A percentile compares a stretch with the other conserved stretches of the same genome.
These are phyloP conservation scores for Immersiella caudata DNA, from an alignment of 495 filamentous ascomycete species.

Conservation along the genomic window DNA sequence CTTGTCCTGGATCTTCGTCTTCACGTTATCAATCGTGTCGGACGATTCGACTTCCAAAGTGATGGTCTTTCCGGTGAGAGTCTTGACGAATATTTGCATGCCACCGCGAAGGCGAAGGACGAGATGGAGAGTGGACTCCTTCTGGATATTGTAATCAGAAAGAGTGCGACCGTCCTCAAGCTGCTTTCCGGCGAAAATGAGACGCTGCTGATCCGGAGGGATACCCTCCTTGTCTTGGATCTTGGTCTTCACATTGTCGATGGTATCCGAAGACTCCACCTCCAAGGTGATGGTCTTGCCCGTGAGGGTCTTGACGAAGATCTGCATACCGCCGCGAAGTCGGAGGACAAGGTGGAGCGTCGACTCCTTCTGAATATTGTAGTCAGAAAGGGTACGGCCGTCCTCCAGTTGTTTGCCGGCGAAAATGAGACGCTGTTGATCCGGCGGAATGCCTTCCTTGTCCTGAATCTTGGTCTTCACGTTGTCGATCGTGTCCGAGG, in stretches of 20 bases:
- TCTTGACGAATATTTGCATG: constrained; percentile 92
- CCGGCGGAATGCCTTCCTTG: constrained; percentile 97
- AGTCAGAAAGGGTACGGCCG: constrained; percentile 93
- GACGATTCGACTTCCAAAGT: constrained; percentile 88
- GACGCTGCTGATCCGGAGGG: constrained; percentile 88
- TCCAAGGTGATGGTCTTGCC: constrained; percentile 99
- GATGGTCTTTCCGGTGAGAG: constrained; percentile 89
- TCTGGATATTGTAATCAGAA: constrained; percentile 98
- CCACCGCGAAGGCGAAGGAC: constrained; percentile 98
- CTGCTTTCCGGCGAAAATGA: constrained; percentile 98
- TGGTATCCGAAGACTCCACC: constrained; percentile 93
- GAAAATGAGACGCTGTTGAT: constrained; percentile 98
- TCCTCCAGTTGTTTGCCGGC: constrained; percentile 98
- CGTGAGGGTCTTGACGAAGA: constrained; percentile 87
- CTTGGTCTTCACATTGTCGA: constrained; percentile 89
- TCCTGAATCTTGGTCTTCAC: constrained; percentile 99
- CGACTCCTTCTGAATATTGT: constrained; percentile 98
- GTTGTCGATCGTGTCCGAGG: constrained; percentile 97
- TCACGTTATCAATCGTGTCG: constrained; percentile 94
- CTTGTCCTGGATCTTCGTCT: constrained; percentile 97
- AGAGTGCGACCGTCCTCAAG: constrained; percentile 80
- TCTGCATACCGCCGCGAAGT: constrained; percentile 98
- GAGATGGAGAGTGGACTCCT: constrained; percentile 93
- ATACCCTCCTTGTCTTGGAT: constrained; percentile 94
- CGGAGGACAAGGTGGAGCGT: constrained; percentile 95